Conservation (phyloP, 257 asterid genomes). For the Solanum medicagineum region DNA sequence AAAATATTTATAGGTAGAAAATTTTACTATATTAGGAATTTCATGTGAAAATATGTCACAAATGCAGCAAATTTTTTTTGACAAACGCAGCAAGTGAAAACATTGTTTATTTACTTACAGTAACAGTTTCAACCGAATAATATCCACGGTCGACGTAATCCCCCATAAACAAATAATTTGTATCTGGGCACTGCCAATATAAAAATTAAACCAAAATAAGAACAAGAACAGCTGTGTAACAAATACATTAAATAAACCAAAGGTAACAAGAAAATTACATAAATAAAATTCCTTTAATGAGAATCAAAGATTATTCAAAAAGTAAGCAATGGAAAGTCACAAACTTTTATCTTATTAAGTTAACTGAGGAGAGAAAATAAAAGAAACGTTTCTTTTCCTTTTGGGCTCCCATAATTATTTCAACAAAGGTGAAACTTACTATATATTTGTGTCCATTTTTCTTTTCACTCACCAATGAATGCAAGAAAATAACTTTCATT, state of each 20-base stretch:
- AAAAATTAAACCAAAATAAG: slow-evolving; percentile 6
- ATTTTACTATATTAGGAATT: background rate
- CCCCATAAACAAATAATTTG: slow-evolving; percentile 91
- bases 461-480: background rate
- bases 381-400: background rate
- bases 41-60: background rate
- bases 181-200: slow-evolving; percentile 86
- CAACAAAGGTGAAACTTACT: background rate
- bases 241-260: background rate
- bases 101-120: slow-evolving; percentile 46
- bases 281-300: background rate
- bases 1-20: background rate
- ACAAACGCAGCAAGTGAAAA: background rate
- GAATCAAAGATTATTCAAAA: background rate
- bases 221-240: background rate
- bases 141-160: slow-evolving; percentile 96
- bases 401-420: background rate
- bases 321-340: background rate
- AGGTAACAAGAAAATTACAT: background rate
- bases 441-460: background rate
- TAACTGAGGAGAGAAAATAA: background rate
- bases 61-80: background rate
- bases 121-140: slow-evolving; percentile 88
- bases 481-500: background rate
- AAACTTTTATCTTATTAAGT: background rate